Evolutionary conservation across 2,329 filamentous ascomycete genomes (phyloP).

Genomic region (Fusarium sp.): DNA sequence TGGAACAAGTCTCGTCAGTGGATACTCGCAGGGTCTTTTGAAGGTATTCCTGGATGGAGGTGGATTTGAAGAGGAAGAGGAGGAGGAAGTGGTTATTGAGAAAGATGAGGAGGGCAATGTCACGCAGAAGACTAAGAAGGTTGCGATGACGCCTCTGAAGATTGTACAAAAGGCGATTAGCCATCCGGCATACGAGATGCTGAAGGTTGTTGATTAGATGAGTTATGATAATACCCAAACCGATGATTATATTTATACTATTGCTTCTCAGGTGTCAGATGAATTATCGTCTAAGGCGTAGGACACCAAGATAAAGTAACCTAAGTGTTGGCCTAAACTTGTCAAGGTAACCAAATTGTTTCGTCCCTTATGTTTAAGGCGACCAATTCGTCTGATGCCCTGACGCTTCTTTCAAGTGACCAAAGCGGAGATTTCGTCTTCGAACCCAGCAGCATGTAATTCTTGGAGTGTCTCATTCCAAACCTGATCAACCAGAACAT

Average conservation of each 20-base stretch:
- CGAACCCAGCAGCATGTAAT: constrained; percentile 8
- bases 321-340: no score
- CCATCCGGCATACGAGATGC: constrained; percentile 66
- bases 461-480: constrained; percentile 36
- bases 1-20: constrained; percentile 63
- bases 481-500: constrained; percentile 22
- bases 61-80: constrained; percentile 56
- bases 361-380: no score
- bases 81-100: constrained; percentile 51
- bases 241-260: not conserved
- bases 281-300: no score
- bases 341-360: no score
- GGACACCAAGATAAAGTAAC: no score
- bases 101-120: constrained; percentile 42
- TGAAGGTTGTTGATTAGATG: constrained; percentile 63
- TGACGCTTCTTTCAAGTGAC: not conserved
- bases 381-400: no score
- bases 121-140: constrained; percentile 47
- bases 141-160: constrained; percentile 56
- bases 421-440: constrained; percentile 40
- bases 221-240: constrained; percentile 40
- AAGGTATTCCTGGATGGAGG: constrained; percentile 67
- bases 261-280: not conserved
- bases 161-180: constrained; percentile 62
- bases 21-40: constrained; percentile 68